A percentile compares a stretch with the other conserved stretches of the same genome.
These are phyloP conservation scores for Aureobasidium sp. DNA, from an alignment of 2,329 filamentous ascomycete genomes.

Conservation along the genomic window DNA sequence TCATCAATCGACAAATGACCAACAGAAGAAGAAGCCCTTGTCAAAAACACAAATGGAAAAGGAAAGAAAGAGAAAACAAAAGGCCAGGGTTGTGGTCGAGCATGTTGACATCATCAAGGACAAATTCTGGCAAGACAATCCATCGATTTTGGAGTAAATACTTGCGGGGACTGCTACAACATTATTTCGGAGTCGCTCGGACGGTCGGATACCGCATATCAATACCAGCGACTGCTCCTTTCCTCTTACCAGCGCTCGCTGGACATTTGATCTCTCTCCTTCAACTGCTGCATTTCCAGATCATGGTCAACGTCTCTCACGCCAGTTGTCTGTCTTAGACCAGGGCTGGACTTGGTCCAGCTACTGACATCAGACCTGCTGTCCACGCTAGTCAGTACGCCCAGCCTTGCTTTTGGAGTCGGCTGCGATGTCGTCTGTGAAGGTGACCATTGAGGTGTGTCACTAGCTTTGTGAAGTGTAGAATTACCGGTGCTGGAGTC, in stretches of 20 bases:
- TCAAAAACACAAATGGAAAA: conserved; percentile 88
- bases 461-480: conserved; percentile 1
- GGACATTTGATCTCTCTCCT: conserved; percentile 8
- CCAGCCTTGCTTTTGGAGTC: conserved; percentile 8
- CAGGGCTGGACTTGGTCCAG: not conserved
- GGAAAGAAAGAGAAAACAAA: conserved; percentile 81
- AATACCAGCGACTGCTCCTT: not conserved
- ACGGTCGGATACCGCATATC: too few relatives aligned
- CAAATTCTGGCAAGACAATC: conserved; percentile 89
- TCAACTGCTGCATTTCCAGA: conserved; percentile 25
- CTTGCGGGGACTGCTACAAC: not conserved
- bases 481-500: conserved; percentile 10
- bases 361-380: not conserved
- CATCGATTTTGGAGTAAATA: conserved; percentile 50
- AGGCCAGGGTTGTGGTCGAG: conserved; percentile 83
- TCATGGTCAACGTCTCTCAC: conserved; percentile 20
- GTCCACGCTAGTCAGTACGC: conserved; percentile 12
- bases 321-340: not conserved
- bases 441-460: conserved; percentile 4
- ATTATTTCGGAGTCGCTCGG: too few relatives aligned
- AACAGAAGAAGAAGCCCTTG: conserved; percentile 49
- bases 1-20: not conserved
- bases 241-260: not conserved
- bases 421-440: not conserved
- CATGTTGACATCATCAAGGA: conserved; percentile 97